Base-by-base conservation (phyloP, 805 yeast genomes). In the Candida loeiensis region DNA sequence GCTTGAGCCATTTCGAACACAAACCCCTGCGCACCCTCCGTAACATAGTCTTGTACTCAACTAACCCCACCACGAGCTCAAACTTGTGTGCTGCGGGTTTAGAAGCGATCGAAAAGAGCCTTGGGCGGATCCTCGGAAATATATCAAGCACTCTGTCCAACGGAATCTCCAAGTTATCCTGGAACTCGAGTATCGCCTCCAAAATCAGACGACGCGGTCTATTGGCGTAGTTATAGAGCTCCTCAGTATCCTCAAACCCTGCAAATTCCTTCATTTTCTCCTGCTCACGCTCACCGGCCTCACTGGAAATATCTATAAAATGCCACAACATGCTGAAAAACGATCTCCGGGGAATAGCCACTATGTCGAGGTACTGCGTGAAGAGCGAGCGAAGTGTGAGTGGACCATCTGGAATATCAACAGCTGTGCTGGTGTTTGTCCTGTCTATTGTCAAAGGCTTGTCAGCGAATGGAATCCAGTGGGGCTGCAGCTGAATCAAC, bases 141-240 rank as follows among this genome's bases (percentile, higher is more conserved):
- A 87, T 61, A 45, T 93, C 98, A 31, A 86, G 68, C 4, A 88
- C 50, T 53, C 84, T 82, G 42, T 78, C 82, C 25, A 85, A 55
- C 1, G 99, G 98, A 20, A 93, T 78, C 36, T 63, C 71, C 30
- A 93, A 68, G 49, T 67, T 65, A 4, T 87, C 75, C 45, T 76
- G 79, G 55, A 93, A 93, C 56, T 93, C 99, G 38, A 79, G 73
- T 5, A 93, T 58, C 0, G 85, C 84, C 58, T 93, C 99, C 16
- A 89, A 55, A 3, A 90, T 74, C 36, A 95, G 88, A 48, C 99
- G 62, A 47, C 96, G 73, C 4, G 98, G 97, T 44, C 98, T 68
- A 55, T 88, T 85, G n/a, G 95, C 95, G 59, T 93, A 93, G 58
- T 91, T 82, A 57, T 80, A 91, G 33, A 90, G 61, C 40, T 86